These are phyloP conservation scores for Boletus edulis DNA, from an alignment of 768 basidiomycete species.

Conservation along the genomic window DNA sequence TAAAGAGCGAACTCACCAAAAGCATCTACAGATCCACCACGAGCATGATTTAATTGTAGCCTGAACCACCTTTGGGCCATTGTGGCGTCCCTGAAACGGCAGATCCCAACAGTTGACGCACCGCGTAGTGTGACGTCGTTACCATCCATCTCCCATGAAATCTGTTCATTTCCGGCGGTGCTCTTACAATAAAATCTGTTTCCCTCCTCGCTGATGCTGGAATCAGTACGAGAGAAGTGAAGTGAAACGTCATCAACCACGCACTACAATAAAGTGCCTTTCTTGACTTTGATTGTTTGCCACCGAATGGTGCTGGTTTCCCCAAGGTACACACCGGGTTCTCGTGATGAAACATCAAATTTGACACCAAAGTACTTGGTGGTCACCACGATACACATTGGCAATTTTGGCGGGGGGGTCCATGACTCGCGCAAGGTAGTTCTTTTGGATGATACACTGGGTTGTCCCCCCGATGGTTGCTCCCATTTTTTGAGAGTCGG, in stretches of 20 bases:
- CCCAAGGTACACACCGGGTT: background rate
- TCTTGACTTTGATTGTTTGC: background rate
- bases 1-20: background rate
- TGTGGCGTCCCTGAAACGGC: background rate
- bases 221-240: background rate
- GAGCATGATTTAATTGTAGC: constrained; percentile 1
- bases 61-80: constrained; percentile 5
- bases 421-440: background rate
- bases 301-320: background rate
- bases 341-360: background rate
- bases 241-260: background rate
- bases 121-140: background rate
- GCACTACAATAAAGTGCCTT: background rate
- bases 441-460: too few species aligned
- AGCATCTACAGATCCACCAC: background rate
- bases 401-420: background rate
- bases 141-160: constrained; percentile 1
- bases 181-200: background rate
- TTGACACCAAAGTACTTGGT: constrained; percentile 1
- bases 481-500: too few species aligned
- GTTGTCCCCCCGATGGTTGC: too few species aligned
- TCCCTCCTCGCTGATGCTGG: background rate
- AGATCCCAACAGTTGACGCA: background rate
- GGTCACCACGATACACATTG: background rate
- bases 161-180: background rate